phyloP scores from a whole-genome alignment of 2,329 filamentous ascomycete genomes.

The Colletotrichum phormii region DNA sequence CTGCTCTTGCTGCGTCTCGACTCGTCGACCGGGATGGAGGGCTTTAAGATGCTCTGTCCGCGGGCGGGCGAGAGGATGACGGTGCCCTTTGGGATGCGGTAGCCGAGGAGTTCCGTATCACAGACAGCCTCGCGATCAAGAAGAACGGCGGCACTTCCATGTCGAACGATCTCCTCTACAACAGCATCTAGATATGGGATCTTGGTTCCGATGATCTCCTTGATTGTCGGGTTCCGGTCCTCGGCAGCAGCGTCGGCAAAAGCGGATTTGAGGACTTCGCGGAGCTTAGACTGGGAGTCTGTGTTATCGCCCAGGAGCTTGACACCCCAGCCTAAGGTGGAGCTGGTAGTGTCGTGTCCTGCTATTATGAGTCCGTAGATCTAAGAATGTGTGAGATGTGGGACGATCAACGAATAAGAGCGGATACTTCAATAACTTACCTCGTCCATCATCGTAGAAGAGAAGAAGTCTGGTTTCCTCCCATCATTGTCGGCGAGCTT shows the following conservation, averaged over 20 bases:
- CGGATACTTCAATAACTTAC: background rate
- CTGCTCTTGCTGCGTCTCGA: constrained; percentile 28
- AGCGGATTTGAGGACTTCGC: constrained; percentile 37
- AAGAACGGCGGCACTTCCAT: constrained; percentile 35
- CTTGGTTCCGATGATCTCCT: constrained; percentile 40
- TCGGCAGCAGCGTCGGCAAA: constrained; percentile 37
- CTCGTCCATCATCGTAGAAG: background rate
- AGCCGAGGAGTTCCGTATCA: constrained; percentile 48
- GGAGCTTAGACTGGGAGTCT: constrained; percentile 39
- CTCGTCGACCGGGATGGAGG: constrained; percentile 43
- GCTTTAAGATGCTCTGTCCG: constrained; percentile 44
- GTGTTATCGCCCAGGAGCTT: constrained; percentile 40
- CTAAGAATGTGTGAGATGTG: background rate
- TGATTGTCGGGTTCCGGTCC: constrained; percentile 38
- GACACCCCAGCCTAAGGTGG: constrained; percentile 31
- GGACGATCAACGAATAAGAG: too few relatives aligned
- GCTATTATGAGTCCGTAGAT: constrained; percentile 14
- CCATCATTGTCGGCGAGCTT: background rate
- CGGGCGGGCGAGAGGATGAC: constrained; percentile 42
- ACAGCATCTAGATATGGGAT: constrained; percentile 47
- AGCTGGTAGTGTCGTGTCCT: constrained; percentile 17
- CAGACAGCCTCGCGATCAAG: constrained; percentile 40
- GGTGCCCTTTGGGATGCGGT: constrained; percentile 48
- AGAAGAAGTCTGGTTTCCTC: background rate
- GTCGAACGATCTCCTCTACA: constrained; percentile 47